Base-by-base conservation (phyloP, 495 filamentous ascomycete species). In the Xanthoparmelia taractica region DNA sequence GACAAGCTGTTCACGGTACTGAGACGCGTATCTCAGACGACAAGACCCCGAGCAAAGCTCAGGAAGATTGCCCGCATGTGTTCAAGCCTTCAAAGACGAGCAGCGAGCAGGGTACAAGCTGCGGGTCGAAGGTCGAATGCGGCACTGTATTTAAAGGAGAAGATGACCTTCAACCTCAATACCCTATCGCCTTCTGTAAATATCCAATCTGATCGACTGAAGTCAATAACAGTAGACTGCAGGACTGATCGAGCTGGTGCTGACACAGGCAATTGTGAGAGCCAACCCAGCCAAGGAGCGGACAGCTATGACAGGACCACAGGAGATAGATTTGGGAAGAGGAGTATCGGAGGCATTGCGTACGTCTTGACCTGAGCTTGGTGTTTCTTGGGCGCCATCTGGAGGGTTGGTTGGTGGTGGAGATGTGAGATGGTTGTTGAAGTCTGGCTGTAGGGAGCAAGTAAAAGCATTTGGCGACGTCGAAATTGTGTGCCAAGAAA, bases 141-240 rank as follows among this genome's bases (percentile, higher is more conserved):
- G 86, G 88, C 88, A 87, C 87, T 91, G 63, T 38, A 81, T 92
- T 96, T 92, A 71, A 86, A 87, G 82, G 87, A 86, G 87, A 90
- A 91, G 82, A 80, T 64, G 54, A 71, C 79, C 83, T 89, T 88
- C 86, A 87, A 75, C 84, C 83, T 83, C 88, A 91, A 92, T 74
- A 89, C 88, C 91, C 88, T 79, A 68, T 72, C 72, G 76, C 69
- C 77, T 78, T 73, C 79, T 75, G 82, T 18, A 78, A 47, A 40
- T 63, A 65, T 37, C 33, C 59, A 47, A 57, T 60, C 59, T 59
- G 20, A 57, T 37, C 37, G 48, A 62, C 65, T 79, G 41, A 64
- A 20, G 31, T 50, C 56, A 43, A 50, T 23, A 23, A 83, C 76
- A 80, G 80, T 78, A 79, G 78, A 76, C 74, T 71, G 71, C 71